Base-by-base conservation (phyloP, 495 filamentous ascomycete genomes). In the Aspergillus egyptiacus region DNA sequence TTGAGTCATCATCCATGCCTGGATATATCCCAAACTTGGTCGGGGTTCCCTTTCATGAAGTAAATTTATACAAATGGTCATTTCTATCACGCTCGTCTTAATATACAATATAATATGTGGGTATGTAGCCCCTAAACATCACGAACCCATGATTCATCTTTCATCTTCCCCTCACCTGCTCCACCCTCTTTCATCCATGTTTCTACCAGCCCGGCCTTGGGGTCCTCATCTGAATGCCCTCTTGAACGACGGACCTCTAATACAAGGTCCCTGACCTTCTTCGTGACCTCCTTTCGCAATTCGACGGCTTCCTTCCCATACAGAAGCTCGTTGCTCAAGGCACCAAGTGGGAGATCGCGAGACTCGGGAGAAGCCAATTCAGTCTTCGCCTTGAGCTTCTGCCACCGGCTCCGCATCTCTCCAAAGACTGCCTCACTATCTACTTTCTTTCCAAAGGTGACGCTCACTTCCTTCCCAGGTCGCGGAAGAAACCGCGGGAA, bases 401-500 rank as follows among this genome's bases (percentile, higher is more conserved):
- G 69, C 91, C 91, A 95, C 35, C 77, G 70, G 17, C 66, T 68
- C 54, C 87, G 70, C 57, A 87, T 64, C 43, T 89, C 87, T 2
- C 84, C 74, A 50, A 80, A 81, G 5, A 73, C 67, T 1, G 46
- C 66, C n/a, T 74, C 70, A 0, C 61, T 56, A 44, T 74, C 75
- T 2, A 77, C 71, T 46, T 77, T 76, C 5, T 71, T 60, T 17
- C 75, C 76, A 47, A 96, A 91, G 15, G 84, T 84, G 17, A 98
- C 75, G 17, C 75, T 77, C 19, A 96, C 69, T 0, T 69, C 69
- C 59, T 89, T 87, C 19, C 83, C 81, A 0, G 80, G 65, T 6
- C 93, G 76, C 3, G 93, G 93, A 4, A 94, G 44, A 55, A 87
- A 94, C 9, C 89, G 77, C n/a, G 91, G 93, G 49, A 77, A 94